A percentile compares a stretch with the other conserved stretches of the same genome.
Conservation (phyloP, 2,329 filamentous ascomycete genomes). For the Pseudocercospora crystallina region DNA sequence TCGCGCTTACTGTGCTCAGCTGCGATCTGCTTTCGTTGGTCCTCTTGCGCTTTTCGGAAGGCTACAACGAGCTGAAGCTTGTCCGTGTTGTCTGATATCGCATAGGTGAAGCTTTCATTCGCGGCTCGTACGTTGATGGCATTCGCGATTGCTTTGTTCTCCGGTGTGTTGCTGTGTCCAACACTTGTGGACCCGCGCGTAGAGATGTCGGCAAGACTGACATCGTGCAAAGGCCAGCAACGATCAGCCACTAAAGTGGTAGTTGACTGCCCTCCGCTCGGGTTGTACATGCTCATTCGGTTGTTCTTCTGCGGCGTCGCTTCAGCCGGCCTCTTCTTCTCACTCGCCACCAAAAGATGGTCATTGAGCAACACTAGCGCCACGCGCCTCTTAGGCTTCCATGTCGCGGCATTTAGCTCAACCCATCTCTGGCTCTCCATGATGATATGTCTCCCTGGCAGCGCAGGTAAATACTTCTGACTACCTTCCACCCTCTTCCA, state of each 20-base stretch:
- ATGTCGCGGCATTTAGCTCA: conserved; percentile 94
- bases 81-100: conserved; percentile 70
- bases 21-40: conserved; percentile 79
- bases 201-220: conserved; percentile 87
- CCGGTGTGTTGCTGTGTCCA: conserved; percentile 39
- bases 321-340: conserved; percentile 70
- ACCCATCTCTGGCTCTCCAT: conserved; percentile 93
- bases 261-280: conserved; percentile 45
- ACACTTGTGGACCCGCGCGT: conserved; percentile 32
- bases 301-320: conserved; percentile 26
- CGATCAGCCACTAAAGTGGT: conserved; percentile 84
- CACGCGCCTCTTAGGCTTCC: conserved; percentile 86
- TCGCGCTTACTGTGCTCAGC: conserved; percentile 86
- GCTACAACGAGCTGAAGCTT: conserved; percentile 82
- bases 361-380: conserved; percentile 93
- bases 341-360: conserved; percentile 86
- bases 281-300: conserved; percentile 31
- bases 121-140: conserved; percentile 89
- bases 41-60: conserved; percentile 88
- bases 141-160: conserved; percentile 63
- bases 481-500: conserved; percentile 98
- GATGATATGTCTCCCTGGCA: conserved; percentile 87
- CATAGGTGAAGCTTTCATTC: conserved; percentile 89
- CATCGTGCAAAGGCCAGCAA: conserved; percentile 90
- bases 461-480: conserved; percentile 91